Base-by-base conservation (phyloP, 2,329 filamentous ascomycete genomes). In the Aspergillus pseudoglaucus region DNA sequence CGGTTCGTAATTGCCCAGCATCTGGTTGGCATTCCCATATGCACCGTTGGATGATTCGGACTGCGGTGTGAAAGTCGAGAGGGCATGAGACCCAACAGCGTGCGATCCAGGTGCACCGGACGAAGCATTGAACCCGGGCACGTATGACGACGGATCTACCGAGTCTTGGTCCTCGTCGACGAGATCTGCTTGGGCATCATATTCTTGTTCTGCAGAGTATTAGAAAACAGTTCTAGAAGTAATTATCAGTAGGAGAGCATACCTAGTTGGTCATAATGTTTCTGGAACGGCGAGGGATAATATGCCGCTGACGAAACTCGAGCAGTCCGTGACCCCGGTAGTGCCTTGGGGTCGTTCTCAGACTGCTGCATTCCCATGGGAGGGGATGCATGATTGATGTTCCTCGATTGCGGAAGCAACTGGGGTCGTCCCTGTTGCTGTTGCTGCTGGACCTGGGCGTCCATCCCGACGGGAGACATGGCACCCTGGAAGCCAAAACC, bases 261-360 rank as follows among this genome's bases (percentile, higher is more conserved):
- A 87, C 91, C 91, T 69, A 97, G 82, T 77, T 95, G 89, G 70
- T 94, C 88, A 71, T 94, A 90, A 69, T 96, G 91, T 68, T 87
- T 93, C 65, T 94, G 89, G 72, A 95, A 96, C 15, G 88, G 86
- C 49, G 88, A 86, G 44, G 87, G 83, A 65, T 95, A 96, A 71
- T 86, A 95, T 46, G 71, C 69, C 15, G 75, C 71, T 37, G 75
- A 69, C 30, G 76, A 67, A 42, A 71, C 56, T 14, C 68, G 68
- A 42, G 65, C 45, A 44, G 55, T 58, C 25, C 66, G 59, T 23
- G 64, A 53, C 7, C 62, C 62, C 37, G 63, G 56, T 41, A 64
- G 49, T 25, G 63, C 58, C 48, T 72, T 67, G 15, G 61, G 46
- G 14, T 69, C 67, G 33, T 58, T 58, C 20, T 71, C 65, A 41